Conservation (phyloP, 805 yeast genomes). For the Nakazawaea sp. region DNA sequence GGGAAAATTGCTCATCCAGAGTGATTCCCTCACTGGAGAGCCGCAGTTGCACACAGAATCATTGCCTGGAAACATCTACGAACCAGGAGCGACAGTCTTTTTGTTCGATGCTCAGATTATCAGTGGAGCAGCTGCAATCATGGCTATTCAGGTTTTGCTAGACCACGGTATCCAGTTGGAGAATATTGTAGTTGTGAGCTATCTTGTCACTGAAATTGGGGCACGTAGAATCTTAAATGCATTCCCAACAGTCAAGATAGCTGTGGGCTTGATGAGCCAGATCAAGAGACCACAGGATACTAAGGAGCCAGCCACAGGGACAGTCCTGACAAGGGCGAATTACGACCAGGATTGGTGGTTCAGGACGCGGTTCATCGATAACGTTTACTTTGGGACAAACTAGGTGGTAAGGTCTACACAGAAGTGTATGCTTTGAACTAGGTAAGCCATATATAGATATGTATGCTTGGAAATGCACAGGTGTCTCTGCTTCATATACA, state of each 20-base stretch:
- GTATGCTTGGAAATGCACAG: too few species aligned
- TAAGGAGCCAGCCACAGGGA: conserved; percentile 16
- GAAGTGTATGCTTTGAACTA: too few species aligned
- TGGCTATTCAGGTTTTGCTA: conserved; percentile 83
- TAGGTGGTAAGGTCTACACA: too few species aligned
- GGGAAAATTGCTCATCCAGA: conserved; percentile 83
- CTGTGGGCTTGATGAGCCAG: conserved; percentile 59
- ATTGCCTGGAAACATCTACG: conserved; percentile 41
- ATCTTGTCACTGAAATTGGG: conserved; percentile 75
- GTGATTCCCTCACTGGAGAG: conserved; percentile 86
- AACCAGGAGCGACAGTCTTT: conserved; percentile 38
- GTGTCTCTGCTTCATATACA: too few species aligned
- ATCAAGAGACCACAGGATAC: too few species aligned
- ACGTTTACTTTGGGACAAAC: conserved; percentile 68
- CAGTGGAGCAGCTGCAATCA: conserved; percentile 89
- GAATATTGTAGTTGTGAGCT: conserved; percentile 63
- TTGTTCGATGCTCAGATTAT: conserved; percentile 83
- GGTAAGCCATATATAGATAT: too few species aligned
- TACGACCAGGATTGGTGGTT: conserved; percentile 52
- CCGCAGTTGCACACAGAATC: conserved; percentile 85
- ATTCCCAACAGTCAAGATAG: conserved; percentile 61
- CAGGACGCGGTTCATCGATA: conserved; percentile 63
- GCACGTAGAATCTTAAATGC: conserved; percentile 66
- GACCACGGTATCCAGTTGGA: conserved; percentile 67
- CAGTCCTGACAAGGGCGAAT: conserved; percentile 20